Percentiles rank a stretch among this genome's conserved stretches.
Evolutionary conservation across 2,329 filamentous ascomycete genomes (phyloP).

Genomic region (Cryphonectria nitschkei): DNA sequence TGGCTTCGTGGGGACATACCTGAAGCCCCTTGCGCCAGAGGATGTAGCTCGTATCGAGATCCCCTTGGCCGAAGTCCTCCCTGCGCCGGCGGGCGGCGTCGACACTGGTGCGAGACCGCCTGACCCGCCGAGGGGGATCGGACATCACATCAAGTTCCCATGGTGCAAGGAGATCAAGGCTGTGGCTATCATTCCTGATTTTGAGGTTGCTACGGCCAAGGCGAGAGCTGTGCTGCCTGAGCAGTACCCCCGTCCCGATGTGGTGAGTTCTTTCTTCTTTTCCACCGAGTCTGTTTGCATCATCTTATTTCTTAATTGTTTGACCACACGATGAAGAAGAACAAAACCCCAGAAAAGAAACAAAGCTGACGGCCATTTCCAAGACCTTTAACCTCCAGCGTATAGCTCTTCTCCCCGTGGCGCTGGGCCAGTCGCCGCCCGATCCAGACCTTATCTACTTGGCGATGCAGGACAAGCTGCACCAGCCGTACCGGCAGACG

Average conservation of each 20-base stretch:
- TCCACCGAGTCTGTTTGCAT: not conserved
- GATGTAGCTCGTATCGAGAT: conserved; percentile 92
- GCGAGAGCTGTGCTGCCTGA: conserved; percentile 84
- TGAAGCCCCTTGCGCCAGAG: conserved; percentile 87
- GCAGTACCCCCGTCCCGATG: conserved; percentile 78
- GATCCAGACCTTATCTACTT: conserved; percentile 94
- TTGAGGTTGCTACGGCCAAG: conserved; percentile 92
- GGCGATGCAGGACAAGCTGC: conserved; percentile 98
- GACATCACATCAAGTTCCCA: conserved; percentile 92
- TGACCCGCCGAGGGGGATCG: conserved; percentile 87
- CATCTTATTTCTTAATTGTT: not conserved
- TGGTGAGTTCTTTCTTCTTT: conserved; percentile 57
- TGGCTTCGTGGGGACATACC: conserved; percentile 94
- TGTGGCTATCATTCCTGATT: conserved; percentile 93
- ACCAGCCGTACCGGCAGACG: conserved; percentile 91
- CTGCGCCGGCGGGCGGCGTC: conserved; percentile 84
- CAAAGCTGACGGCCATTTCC: conserved; percentile 3
- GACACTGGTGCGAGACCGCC: conserved; percentile 88
- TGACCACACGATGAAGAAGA: too few relatives aligned
- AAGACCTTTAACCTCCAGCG: conserved; percentile 91
- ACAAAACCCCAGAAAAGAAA: too few relatives aligned
- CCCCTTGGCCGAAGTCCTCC: conserved; percentile 89
- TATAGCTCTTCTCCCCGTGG: conserved; percentile 86
- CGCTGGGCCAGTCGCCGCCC: conserved; percentile 85
- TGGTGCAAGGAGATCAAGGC: conserved; percentile 97